Conservation (phyloP, 23 red algal genomes). For the Gracilaria vermiculophylla region DNA sequence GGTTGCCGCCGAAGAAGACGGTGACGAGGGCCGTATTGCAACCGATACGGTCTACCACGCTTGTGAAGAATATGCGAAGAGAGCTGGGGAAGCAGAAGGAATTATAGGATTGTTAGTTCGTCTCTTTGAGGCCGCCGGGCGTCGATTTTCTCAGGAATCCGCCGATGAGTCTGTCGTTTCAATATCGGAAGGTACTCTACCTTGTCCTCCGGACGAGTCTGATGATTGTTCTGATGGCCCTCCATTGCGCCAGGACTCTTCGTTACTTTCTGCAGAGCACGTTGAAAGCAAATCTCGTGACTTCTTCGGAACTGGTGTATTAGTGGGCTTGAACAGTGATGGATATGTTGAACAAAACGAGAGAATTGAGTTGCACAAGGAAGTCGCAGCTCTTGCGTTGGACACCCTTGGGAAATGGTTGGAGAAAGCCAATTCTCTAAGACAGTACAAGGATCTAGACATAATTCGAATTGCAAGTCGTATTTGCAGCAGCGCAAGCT, state of each 20-base stretch:
- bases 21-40: slow-evolving; percentile 68
- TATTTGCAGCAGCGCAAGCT: slow-evolving; percentile 46
- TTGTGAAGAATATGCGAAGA: slow-evolving; percentile 65
- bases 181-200: slow-evolving; percentile 41
- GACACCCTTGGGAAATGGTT: slow-evolving; percentile 59
- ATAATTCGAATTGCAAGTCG: not conserved
- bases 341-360: slow-evolving; percentile 22
- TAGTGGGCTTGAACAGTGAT: slow-evolving; percentile 13
- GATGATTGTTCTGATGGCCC: slow-evolving; percentile 49
- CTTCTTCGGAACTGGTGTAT: not conserved
- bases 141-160: slow-evolving; percentile 39
- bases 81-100: slow-evolving; percentile 51
- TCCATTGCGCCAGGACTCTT: slow-evolving; percentile 20
- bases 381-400: slow-evolving; percentile 40
- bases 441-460: slow-evolving; percentile 31
- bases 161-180: slow-evolving; percentile 61
- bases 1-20: slow-evolving; percentile 60
- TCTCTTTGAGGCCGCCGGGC: slow-evolving; percentile 50
- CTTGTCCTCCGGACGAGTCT: slow-evolving; percentile 51
- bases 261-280: slow-evolving; percentile 13
- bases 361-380: slow-evolving; percentile 51
- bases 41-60: slow-evolving; percentile 58
- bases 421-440: not conserved
- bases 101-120: slow-evolving; percentile 43
- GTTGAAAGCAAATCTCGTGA: slow-evolving; percentile 41